Evolutionary conservation across 1,284 basidiomycete species (phyloP).

Genomic region (Trichosporon inkin): DNA sequence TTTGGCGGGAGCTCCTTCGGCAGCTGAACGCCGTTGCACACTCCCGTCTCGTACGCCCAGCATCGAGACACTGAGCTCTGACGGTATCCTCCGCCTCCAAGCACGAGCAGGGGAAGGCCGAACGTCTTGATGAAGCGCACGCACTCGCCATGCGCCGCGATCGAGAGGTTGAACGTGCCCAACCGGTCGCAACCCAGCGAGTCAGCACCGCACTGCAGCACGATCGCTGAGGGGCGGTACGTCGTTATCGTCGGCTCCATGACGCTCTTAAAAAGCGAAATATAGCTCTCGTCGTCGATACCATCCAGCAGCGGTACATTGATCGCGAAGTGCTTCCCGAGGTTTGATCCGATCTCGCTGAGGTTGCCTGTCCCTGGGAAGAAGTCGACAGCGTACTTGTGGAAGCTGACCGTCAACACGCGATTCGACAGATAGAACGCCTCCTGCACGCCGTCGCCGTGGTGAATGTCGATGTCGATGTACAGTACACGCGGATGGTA

Average conservation of each 20-base stretch:
- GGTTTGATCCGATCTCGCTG: constrained; percentile 75
- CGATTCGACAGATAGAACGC: constrained; percentile 98
- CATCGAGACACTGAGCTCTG: constrained; percentile 90
- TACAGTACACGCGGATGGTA: constrained; percentile 87
- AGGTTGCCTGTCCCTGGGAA: constrained; percentile 94
- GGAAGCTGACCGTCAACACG: constrained; percentile 97
- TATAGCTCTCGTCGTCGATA: constrained; percentile 94
- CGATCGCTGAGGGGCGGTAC: constrained; percentile 86
- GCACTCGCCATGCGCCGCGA: constrained; percentile 97
- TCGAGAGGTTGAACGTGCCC: constrained; percentile 97
- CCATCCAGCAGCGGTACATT: constrained; percentile 96
- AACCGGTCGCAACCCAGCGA: constrained; percentile 90
- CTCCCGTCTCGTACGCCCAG: constrained; percentile 97
- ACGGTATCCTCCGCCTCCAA: constrained; percentile 89
- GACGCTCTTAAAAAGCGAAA: constrained; percentile 90
- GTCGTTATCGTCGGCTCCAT: constrained; percentile 89
- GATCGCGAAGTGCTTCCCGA: constrained; percentile 91
- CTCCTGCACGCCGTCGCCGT: constrained; percentile 93
- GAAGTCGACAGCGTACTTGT: constrained; percentile 98
- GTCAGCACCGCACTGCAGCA: constrained; percentile 96
- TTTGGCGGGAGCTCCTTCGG: constrained; percentile 83
- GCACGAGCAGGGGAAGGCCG: constrained; percentile 78
- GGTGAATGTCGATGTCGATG: constrained; percentile 96
- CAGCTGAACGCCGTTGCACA: constrained; percentile 78
- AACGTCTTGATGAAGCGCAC: constrained; percentile 93